Base-by-base conservation (phyloP, 1,284 basidiomycete genomes). In the Puccinia horiana region DNA sequence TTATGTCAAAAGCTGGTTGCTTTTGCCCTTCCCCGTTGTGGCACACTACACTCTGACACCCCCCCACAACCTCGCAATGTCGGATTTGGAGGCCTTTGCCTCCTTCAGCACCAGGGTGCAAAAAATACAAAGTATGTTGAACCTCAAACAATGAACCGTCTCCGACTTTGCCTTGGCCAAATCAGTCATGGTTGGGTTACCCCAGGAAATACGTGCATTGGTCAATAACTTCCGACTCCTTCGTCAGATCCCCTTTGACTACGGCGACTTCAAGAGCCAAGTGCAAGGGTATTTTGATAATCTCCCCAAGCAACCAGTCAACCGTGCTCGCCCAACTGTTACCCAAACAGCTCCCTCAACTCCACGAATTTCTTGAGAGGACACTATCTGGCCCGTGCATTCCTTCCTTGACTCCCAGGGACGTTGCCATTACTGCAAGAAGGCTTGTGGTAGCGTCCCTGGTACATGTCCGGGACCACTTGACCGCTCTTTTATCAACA, bases 381-480 rank as follows among this genome's bases (percentile, higher is more conserved):
- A 75, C 9, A 29, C 29, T 18, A 49, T 58, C 54, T 75, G 73
- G 73, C 18, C n/a, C 11, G 35, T 75, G 6, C 73, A 56, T 14
- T 12, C 73, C 26, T 75, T 42, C 29, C 32, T 54, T 29, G 73
- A 75, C 26, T 56, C 32, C 6, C 49, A 56, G 37, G 73, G 73
- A 16, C 12, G 26, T 20, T 75, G 73, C 52, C 73, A 75, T 35
- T 75, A 20, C 52, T 75, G 47, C 73, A 75, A 75, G 32, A 40
- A 40, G 18, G 3, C 11, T 3, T 74, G 72, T n/a, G 72, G 72
- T 20, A 74, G n/a, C 37, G 11, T 40, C 14, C 37, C 32, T 2
- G 67, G 67, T 18, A 26, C 32, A 4, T 69, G 67, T n/a, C 35
- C 67, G 5, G 40, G 67, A 5, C 67, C 67, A 18, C 6, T 69